Evolutionary conservation across 148 eudicot species (phyloP).

Genomic region (Nyssa sinensis): DNA sequence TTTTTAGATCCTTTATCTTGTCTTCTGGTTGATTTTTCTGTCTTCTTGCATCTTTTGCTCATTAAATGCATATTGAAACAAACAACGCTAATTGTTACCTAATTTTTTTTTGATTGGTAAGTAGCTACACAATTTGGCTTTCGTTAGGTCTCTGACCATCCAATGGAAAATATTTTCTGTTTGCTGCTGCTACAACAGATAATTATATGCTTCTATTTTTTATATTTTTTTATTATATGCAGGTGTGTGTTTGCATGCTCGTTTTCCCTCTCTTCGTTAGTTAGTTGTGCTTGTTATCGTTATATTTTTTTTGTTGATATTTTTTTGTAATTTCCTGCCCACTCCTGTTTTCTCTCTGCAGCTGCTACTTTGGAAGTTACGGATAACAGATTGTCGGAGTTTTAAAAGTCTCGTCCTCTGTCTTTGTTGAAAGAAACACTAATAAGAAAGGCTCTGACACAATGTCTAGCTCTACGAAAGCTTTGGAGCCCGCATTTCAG

Average conservation of each 20-base stretch:
- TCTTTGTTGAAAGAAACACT: constrained; percentile 4
- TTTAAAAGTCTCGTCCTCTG: neutral
- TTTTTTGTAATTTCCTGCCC: neutral
- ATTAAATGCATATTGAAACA: neutral
- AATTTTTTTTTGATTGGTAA: neutral
- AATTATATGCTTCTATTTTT: neutral
- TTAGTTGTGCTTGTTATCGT: constrained; percentile 1
- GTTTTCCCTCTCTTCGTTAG: neutral
- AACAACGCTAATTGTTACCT: no score
- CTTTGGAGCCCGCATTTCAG: constrained; percentile 91
- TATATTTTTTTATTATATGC: neutral
- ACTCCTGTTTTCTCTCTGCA: neutral
- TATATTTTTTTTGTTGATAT: neutral
- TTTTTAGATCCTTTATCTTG: neutral
- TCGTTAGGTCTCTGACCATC: neutral
- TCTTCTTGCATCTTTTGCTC: neutral
- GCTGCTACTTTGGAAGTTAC: constrained; percentile 5
- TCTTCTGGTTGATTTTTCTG: neutral
- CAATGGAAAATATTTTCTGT: neutral
- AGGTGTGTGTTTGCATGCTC: no score
- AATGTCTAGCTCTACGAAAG: constrained; percentile 80
- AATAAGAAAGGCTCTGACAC: constrained; percentile 10
- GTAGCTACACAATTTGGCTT: neutral
- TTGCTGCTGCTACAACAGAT: neutral
- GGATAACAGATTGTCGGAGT: constrained; percentile 11